These are phyloP conservation scores for Sherardia arvensis DNA, from an alignment of 257 asterid species.

Conservation along the genomic window DNA sequence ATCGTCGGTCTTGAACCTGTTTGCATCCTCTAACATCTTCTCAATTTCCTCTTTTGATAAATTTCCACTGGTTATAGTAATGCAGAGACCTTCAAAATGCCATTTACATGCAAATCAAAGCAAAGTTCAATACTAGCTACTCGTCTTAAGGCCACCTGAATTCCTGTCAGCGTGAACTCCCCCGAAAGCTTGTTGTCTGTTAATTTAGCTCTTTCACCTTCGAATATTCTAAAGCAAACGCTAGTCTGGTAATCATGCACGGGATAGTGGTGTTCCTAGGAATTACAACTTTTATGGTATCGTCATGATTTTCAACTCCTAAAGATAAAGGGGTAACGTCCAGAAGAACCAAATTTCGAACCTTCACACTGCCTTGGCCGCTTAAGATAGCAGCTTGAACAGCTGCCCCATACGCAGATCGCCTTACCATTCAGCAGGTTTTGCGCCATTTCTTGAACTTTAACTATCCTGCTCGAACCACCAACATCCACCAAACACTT, in stretches of 20 bases:
- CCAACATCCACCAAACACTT: slow-evolving; percentile 2
- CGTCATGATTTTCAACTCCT: not conserved
- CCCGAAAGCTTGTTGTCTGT: not conserved
- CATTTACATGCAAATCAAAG: not conserved
- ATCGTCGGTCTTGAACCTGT: not conserved
- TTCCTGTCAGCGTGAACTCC: not conserved
- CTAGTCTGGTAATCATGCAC: not conserved
- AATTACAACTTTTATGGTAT: not conserved
- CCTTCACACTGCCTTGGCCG: not conserved
- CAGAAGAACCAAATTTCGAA: not conserved
- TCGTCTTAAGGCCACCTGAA: not conserved
- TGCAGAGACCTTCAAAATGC: not conserved
- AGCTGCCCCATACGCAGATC: not conserved
- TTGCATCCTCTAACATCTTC: not conserved
- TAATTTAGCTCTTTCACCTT: not conserved
- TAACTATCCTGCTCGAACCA: not conserved
- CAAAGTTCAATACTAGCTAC: not conserved
- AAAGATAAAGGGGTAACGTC: not conserved
- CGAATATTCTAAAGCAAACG: not conserved
- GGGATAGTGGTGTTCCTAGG: not conserved
- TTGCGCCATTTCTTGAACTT: not conserved
- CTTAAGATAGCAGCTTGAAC: not conserved
- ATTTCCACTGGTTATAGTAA: not conserved
- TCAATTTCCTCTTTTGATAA: not conserved
- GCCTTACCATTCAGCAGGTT: not conserved